phyloP scores from a whole-genome alignment of 2,329 filamentous ascomycete genomes.

The Neopestalotiopsis sp. region DNA sequence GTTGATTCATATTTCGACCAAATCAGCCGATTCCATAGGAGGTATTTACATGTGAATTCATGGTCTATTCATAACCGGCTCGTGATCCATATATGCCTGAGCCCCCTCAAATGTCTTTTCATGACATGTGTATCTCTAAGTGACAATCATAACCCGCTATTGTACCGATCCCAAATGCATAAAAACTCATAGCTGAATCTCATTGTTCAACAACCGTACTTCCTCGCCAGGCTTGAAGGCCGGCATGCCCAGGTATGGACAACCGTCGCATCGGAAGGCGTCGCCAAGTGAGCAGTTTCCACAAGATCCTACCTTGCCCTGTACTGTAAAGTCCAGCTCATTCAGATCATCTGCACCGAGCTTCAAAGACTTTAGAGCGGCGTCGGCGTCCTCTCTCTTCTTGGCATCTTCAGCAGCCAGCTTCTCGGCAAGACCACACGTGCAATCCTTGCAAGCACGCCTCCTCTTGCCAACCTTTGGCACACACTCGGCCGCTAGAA shows the following conservation, averaged over 20 bases:
- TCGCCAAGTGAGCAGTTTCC: slow-evolving; percentile 94
- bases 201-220: slow-evolving; percentile 84
- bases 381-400: slow-evolving; percentile 69
- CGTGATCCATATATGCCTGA: slow-evolving; percentile 4
- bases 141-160: slow-evolving; percentile 1
- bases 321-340: slow-evolving; percentile 96
- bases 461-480: slow-evolving; percentile 88
- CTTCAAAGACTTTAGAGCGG: slow-evolving; percentile 68
- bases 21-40: too few relatives aligned
- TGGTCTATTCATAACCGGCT: slow-evolving; percentile 6
- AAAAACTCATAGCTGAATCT: slow-evolving; percentile 73
- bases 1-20: too few relatives aligned
- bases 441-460: slow-evolving; percentile 97
- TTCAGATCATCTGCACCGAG: slow-evolving; percentile 79
- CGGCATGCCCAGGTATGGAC: slow-evolving; percentile 62
- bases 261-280: slow-evolving; percentile 77
- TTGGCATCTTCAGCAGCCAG: slow-evolving; percentile 83
- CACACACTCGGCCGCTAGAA: slow-evolving; percentile 78
- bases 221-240: slow-evolving; percentile 98
- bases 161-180: not conserved
- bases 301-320: slow-evolving; percentile 94
- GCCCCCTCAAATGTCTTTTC: not conserved
- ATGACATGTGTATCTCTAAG: slow-evolving; percentile 1
- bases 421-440: slow-evolving; percentile 86
- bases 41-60: not conserved